Percentiles rank a stretch among this genome's conserved stretches.
These are phyloP conservation scores for Arctium lappa DNA, from an alignment of 129 eudicot genomes.

Conservation along the genomic window DNA sequence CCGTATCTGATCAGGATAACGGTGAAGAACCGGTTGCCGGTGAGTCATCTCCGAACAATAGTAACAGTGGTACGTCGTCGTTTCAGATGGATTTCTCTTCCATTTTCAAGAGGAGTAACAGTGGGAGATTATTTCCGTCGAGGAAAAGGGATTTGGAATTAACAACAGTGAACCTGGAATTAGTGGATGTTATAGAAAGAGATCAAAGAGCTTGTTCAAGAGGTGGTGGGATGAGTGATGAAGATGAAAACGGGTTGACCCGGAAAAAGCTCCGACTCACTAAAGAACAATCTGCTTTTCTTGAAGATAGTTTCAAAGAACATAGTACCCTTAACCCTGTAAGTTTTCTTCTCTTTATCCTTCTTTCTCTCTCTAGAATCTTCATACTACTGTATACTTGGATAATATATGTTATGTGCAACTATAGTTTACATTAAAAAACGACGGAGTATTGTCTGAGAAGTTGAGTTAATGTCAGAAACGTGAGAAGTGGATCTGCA, in stretches of 20 bases:
- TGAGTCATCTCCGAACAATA: constrained; percentile 70
- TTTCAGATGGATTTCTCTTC: constrained; percentile 59
- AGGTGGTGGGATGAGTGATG: constrained; percentile 50
- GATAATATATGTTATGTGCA: constrained; percentile 5
- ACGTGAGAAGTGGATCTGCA: too few relatives aligned
- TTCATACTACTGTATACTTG: constrained; percentile 19
- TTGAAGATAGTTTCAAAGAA: constrained; percentile 85
- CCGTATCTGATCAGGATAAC: constrained; percentile 35
- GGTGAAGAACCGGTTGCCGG: constrained; percentile 40
- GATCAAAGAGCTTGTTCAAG: constrained; percentile 38
- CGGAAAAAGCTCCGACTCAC: constrained; percentile 69
- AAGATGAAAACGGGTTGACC: constrained; percentile 44
- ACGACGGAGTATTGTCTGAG: too few relatives aligned
- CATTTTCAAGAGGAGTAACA: constrained; percentile 33
- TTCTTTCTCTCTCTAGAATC: constrained; percentile 14
- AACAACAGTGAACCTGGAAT: constrained; percentile 15
- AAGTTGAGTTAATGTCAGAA: too few relatives aligned
- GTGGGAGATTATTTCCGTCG: constrained; percentile 19
- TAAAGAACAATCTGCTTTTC: constrained; percentile 86
- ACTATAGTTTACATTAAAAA: too few relatives aligned
- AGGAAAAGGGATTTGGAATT: constrained; percentile 27
- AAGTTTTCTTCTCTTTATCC: constrained; percentile 12
- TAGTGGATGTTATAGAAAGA: constrained; percentile 13
- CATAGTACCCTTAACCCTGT: constrained; percentile 85
- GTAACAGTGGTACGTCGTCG: constrained; percentile 50